Evolutionary conservation across 495 filamentous ascomycete species (phyloP), one percentile per base, ranked within the genome.

Genomic region (Aspergillus nidulans): DNA sequence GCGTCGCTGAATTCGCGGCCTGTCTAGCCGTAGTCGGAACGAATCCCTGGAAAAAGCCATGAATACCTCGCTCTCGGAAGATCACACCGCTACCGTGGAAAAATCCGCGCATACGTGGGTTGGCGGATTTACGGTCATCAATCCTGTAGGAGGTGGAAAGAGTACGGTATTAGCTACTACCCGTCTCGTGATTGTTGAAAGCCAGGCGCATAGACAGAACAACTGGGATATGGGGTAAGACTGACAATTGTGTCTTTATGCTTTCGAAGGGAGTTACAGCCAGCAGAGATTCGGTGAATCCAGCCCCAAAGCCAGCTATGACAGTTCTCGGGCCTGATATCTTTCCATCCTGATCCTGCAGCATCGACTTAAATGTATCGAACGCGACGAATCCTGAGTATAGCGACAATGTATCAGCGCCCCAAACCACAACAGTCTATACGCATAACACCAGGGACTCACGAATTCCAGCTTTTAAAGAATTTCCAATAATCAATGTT

Each of bases 241-340:
- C 78, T 39, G 60, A 90, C 86, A 97, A 68, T 59, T 90, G 91
- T 26, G 94, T 98, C 75, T 98, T 98, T 68, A 98, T 97, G 67
- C 89, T 94, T 73, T 98, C 94, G 61, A 96, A 97, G 0, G 94
- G 94, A 3, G 94, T 98, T 30, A 98, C 94, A 7, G 94, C 94
- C 1, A 98, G 70, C 23, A 97, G 71, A 2, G 90, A 95, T 72
- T 98, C 94, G 0, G 91, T 97, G 56, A 94, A 87, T 16, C 94
- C 94, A 21, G 94, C 94, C 50, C 92, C 90, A 68, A 98, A 95
- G 6, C 94, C 94, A 32, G 92, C 91, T 54, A 97, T 80, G 9
- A 97, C 94, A 9, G 91, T 97, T 56, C 83, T 80, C 3, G 92
- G 92, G 1, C 94, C 92, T 2, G 90, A 91, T 30, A 97, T 85